Base-by-base conservation (phyloP, 1,139 yeast species). In the Protomyces inundatus region DNA sequence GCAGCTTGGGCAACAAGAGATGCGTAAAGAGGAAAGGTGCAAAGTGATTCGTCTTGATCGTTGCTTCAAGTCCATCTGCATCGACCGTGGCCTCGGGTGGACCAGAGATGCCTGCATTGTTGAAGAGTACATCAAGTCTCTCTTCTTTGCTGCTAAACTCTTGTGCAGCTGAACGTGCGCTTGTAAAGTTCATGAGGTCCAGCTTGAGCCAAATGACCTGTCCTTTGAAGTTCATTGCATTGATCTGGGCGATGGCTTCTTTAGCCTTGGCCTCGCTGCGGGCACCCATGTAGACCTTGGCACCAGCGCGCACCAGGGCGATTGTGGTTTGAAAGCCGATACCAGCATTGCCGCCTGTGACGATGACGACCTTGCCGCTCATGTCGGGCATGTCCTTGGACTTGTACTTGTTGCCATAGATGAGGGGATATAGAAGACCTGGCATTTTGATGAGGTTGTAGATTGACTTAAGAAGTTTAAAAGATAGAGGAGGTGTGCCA, bases 51-150 rank as follows among this genome's bases (percentile, higher is more conserved):
- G 91, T 86, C 71, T 88, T 96, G 66, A 88, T 75, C 71, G 88
- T 96, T 37, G 88, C 80, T 73, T 90, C 97, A 71, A 86, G 87
- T 4, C 85, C 85, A 71, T 90, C 96, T 34, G 75, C 75, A 0
- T 23, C 23, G 23, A 23, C 23, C 2, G 96, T 87, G 36, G 77
- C 69, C 14, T 82, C 78, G 71, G 78, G 83, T 0, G 95, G 95
- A 12, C 85, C 77, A 1, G 88, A 95, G 85, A 88, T 86, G 7
- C 95, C 95, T 0, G 96, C 95, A 73, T 89, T 90, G 70, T 88
- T 84, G 45, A 90, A 79, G 54, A 90, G 78, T 34, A 89, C 73
- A 72, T 88, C 85, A 23, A 90, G 73, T 40, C 76, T 74, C 5
- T 76, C 71, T 70, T 88, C 96, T 62, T 75, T 69, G 9, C 75